phyloP scores from a whole-genome alignment of 2,329 filamentous ascomycete species.

The Ophiostoma quercus region DNA sequence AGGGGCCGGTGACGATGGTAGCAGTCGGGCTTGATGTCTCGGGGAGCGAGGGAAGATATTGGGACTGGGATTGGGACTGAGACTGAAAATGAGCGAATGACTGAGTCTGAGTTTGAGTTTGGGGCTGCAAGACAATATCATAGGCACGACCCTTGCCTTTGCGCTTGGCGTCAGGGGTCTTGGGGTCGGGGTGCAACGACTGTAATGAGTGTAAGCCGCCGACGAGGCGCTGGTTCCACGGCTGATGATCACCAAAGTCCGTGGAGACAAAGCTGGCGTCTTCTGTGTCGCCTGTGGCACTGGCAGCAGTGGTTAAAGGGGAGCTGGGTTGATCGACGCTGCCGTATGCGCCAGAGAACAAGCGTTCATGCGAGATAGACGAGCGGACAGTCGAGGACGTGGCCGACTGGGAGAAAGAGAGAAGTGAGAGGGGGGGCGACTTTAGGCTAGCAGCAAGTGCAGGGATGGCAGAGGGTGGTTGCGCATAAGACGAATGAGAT shows the following conservation, averaged over 20 bases:
- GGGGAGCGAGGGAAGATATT: constrained; percentile 33
- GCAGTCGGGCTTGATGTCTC: constrained; percentile 32
- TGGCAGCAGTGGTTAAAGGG: constrained; percentile 39
- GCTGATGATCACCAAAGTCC: constrained; percentile 29
- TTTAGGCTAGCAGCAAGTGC: constrained; percentile 33
- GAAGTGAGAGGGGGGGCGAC: constrained; percentile 35
- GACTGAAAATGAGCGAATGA: constrained; percentile 3
- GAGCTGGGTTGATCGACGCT: constrained; percentile 44
- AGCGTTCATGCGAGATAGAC: constrained; percentile 47
- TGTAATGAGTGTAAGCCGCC: constrained; percentile 50
- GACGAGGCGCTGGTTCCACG: constrained; percentile 51
- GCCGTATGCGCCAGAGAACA: constrained; percentile 45
- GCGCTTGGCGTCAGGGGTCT: constrained; percentile 42
- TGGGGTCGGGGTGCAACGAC: constrained; percentile 46
- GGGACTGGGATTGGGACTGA: constrained; percentile 16
- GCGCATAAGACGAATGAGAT: constrained; percentile 6
- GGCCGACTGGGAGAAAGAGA: constrained; percentile 37
- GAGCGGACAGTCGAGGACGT: constrained; percentile 36
- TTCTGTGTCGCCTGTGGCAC: not conserved
- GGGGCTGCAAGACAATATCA: constrained; percentile 8
- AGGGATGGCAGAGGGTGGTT: constrained; percentile 8
- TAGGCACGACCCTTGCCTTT: constrained; percentile 32
- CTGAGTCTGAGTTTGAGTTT: constrained; percentile 15
- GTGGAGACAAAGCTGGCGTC: not conserved
- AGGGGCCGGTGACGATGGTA: not conserved